Evolutionary conservation across 805 yeast genomes (phyloP).

Genomic region (Barnettozyma botsteinii): DNA sequence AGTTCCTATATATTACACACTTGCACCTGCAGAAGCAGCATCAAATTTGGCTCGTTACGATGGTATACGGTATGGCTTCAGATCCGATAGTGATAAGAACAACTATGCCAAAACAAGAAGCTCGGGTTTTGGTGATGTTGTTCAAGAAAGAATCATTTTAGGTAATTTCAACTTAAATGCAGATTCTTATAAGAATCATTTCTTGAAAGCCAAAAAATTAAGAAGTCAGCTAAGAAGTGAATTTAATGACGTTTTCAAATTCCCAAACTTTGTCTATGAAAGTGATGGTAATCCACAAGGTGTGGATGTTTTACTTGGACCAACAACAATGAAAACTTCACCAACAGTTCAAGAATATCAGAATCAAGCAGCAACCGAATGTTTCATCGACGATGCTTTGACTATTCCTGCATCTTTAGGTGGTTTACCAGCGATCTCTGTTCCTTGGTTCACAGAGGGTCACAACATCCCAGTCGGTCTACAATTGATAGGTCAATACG

Average conservation of each 20-base stretch:
- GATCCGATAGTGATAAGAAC: conserved; percentile 35
- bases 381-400: conserved; percentile 75
- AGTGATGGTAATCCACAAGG: conserved; percentile 27
- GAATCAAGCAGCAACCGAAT: conserved; percentile 43
- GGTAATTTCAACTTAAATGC: conserved; percentile 87
- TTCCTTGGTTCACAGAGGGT: conserved; percentile 47
- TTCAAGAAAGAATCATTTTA: conserved; percentile 70
- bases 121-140: conserved; percentile 73
- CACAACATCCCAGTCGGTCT: conserved; percentile 48
- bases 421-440: conserved; percentile 78
- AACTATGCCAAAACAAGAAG: conserved; percentile 57
- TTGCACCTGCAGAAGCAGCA: conserved; percentile 91
- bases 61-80: conserved; percentile 78
- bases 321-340: conserved; percentile 60
- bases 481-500: conserved; percentile 82
- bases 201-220: conserved; percentile 64
- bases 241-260: conserved; percentile 56
- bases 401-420: conserved; percentile 90
- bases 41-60: conserved; percentile 88
- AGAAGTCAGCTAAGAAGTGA: conserved; percentile 58
- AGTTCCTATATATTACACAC: conserved; percentile 76
- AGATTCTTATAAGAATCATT: conserved; percentile 64
- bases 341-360: conserved; percentile 47
- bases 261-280: conserved; percentile 37
- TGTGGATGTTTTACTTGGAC: conserved; percentile 67